Base-by-base conservation (phyloP, 2,329 filamentous ascomycete genomes). In the Lachnellula cervina region DNA sequence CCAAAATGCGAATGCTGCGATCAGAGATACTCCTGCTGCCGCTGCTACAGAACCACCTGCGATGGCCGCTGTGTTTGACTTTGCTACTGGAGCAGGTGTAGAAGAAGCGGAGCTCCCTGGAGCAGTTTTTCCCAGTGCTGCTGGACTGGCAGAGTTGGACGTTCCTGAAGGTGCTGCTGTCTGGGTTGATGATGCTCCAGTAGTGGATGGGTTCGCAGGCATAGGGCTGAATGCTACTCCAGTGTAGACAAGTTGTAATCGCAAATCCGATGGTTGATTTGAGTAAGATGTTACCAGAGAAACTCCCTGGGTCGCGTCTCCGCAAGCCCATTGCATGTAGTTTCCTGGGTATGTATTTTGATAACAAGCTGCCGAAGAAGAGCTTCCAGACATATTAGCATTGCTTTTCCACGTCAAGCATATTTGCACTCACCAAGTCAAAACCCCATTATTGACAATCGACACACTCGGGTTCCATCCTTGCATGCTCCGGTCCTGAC, bases 241-340 rank as follows among this genome's bases (percentile, higher is more conserved):
- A 7, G 64, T 66, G 40, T 61, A 69, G 5, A 69, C 64, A 13
- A 64, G 35, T 53, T 68, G 64, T n/a, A 69, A 49, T 19, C 55
- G 47, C 43, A 64, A 16, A 55, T 66, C 61, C 7, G 62, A 52
- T 21, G 66, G 56, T 40, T 69, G 66, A 3, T 65, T 65, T 17
- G 38, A 44, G 49, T 62, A 69, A 43, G 63, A 58, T 1, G 67
- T 69, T 21, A 55, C 61, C 8, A 67, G 2, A 42, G 38, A 42
- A 42, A 16, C 38, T 6, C 38, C 59, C 11, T 54, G 55, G 4
- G 61, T 58, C 14, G 62, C 66, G n/a, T 60, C 45, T 32, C 67
- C 67, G 42, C 67, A 69, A 14, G 57, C 58, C 49, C 62, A 67
- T 52, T 69, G 66, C 32, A 52, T 59, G 52, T 69, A 69, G 25